Base-by-base conservation (phyloP, 2,329 filamentous ascomycete species). In the Cercospora sp. region DNA sequence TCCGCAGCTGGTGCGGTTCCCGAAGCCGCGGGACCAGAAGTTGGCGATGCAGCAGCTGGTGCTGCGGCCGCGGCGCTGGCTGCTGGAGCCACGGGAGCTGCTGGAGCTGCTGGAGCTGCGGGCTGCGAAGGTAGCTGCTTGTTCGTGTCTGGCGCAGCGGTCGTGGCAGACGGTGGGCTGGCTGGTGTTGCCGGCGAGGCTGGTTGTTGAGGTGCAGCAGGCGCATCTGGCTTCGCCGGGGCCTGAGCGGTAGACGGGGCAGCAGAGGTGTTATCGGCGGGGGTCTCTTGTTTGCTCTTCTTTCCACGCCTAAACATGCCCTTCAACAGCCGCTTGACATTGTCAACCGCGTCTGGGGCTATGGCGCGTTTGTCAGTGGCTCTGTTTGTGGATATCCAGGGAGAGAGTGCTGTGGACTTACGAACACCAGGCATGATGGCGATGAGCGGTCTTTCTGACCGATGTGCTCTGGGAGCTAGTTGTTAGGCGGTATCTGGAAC, bases 291-390 rank as follows among this genome's bases (percentile, higher is more conserved):
- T 53, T 71, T 72, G 61, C 67, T 69, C 59, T 68, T 69, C 60
- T 69, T 72, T 45, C 68, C 68, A 30, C 68, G 72, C 63, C 65
- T 71, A 58, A 73, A 71, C 60, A 73, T 58, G 60, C 70, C 69
- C 48, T 73, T 73, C 60, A 73, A 40, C 55, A 73, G 42, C 23
- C 66, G 60, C 68, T 73, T 73, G 30, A 73, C 68, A 42, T 70
- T 71, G 59, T 73, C 70, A n/a, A 71, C 67, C 64, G 72, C 70
- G 63, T 73, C 70, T 36, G 72, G 72, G 66, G 72, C 70, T 72
- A 67, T 18, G 28, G 33, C 42, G 57, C 12, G 40, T 48, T 62
- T 12, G 60, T 65, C 58, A 65, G 63, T 66, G 31, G 30, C 18
- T 40, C 45, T 20, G 23, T 31, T 18, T 30, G 53, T 58, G 26